Evolutionary conservation across 805 yeast genomes (phyloP).

Genomic region (Wickerhamiella occidentalis): DNA sequence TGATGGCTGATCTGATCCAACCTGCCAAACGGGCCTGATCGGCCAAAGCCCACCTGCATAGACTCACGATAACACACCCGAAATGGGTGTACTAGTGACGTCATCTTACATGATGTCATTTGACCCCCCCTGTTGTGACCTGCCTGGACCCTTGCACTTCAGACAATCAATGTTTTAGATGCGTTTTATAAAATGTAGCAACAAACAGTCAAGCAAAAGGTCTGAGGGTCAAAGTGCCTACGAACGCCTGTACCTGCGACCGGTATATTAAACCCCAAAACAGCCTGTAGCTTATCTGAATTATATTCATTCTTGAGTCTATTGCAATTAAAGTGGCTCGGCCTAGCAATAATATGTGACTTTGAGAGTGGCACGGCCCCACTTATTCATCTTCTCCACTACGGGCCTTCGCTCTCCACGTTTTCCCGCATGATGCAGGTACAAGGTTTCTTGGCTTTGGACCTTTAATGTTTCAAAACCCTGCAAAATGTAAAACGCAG

Average conservation of each 20-base stretch:
- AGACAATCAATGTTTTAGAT: not conserved
- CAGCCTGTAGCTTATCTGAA: too few species aligned
- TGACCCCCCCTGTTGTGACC: not conserved
- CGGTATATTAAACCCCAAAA: too few species aligned
- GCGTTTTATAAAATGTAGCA: not conserved
- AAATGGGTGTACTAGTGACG: not conserved
- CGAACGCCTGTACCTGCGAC: too few species aligned
- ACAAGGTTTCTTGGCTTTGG: not conserved
- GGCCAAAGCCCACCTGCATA: too few species aligned
- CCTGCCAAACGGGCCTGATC: not conserved
- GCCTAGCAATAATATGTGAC: too few species aligned
- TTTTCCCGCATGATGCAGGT: not conserved
- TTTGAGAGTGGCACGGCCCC: too few species aligned
- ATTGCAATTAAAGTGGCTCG: too few species aligned
- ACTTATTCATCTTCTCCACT: too few species aligned
- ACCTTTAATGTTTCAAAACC: not conserved
- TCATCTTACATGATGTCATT: not conserved
- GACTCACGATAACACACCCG: not conserved
- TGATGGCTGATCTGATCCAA: conserved; percentile 28
- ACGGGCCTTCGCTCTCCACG: not conserved
- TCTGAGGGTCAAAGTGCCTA: too few species aligned
- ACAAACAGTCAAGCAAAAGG: not conserved
- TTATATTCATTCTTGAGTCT: too few species aligned
- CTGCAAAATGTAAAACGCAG: not conserved
- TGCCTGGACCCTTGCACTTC: not conserved